phyloP scores from a whole-genome alignment of 2,329 filamentous ascomycete species.

The Talaromyces funiculosus region DNA sequence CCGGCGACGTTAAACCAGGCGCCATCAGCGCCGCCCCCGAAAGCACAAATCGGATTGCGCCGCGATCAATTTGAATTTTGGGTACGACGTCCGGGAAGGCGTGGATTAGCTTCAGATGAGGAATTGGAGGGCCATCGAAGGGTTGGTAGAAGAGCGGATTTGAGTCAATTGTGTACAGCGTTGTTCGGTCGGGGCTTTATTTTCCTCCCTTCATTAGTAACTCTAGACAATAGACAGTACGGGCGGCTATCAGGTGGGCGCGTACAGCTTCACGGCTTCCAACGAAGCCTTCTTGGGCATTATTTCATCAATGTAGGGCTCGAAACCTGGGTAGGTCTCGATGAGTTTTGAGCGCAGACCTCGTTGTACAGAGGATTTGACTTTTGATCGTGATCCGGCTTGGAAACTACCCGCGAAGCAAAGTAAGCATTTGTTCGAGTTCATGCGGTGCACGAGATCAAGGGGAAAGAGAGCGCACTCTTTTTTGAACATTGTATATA shows the following conservation, averaged over 20 bases:
- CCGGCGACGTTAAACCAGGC: constrained; percentile 78
- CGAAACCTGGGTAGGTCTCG: constrained; percentile 77
- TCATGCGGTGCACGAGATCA: background rate
- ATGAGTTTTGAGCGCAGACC: constrained; percentile 75
- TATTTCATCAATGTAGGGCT: constrained; percentile 85
- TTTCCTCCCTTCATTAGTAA: background rate
- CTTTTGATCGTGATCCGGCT: constrained; percentile 80
- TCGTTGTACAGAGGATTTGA: constrained; percentile 94
- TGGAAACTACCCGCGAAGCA: constrained; percentile 54
- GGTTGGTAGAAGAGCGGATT: constrained; percentile 89
- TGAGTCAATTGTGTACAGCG: constrained; percentile 75
- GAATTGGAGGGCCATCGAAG: constrained; percentile 68
- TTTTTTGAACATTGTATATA: constrained; percentile 77
- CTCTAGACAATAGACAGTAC: background rate
- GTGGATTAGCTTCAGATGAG: constrained; percentile 85
- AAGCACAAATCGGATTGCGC: constrained; percentile 93
- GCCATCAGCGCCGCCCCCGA: constrained; percentile 94
- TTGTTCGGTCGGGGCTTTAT: constrained; percentile 70
- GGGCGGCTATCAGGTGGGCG: background rate
- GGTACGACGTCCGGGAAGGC: constrained; percentile 80
- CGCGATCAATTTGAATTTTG: constrained; percentile 83
- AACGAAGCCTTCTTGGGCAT: constrained; percentile 91
- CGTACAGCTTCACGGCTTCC: constrained; percentile 77
- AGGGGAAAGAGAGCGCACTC: constrained; percentile 55
- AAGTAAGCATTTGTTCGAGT: background rate